Evolutionary conservation across 2,329 filamentous ascomycete genomes (phyloP).

Genomic region (Aspergillus tamarii): DNA sequence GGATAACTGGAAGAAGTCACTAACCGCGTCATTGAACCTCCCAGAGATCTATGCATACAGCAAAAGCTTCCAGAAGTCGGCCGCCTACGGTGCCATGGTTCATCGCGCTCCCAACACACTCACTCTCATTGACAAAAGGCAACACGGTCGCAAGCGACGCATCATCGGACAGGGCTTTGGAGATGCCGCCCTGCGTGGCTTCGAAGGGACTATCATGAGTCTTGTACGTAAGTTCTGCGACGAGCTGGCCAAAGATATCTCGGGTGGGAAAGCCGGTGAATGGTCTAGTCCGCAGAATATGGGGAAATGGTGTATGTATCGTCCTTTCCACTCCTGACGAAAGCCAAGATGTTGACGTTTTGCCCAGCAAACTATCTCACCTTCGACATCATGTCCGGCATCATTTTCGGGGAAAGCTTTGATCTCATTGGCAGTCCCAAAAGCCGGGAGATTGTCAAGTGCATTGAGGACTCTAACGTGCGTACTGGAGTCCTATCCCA

Average conservation of each 20-base stretch:
- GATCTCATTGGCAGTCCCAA: conserved; percentile 13
- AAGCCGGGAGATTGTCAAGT: conserved; percentile 16
- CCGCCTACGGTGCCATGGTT: conserved; percentile 53
- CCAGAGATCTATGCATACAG: conserved; percentile 51
- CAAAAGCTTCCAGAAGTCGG: conserved; percentile 53
- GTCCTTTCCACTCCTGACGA: neutral
- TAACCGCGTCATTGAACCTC: neutral
- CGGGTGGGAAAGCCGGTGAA: conserved; percentile 23
- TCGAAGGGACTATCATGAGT: conserved; percentile 18
- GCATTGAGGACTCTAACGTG: conserved; percentile 24
- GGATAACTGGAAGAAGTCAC: neutral
- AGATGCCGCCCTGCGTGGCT: conserved; percentile 27
- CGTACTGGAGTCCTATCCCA: conserved; percentile 18
- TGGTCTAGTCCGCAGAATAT: conserved; percentile 51
- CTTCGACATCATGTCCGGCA: conserved; percentile 55
- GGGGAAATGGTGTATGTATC: conserved; percentile 42
- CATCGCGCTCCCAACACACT: conserved; percentile 32
- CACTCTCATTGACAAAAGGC: conserved; percentile 23
- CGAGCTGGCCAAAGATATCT: neutral
- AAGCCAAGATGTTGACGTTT: neutral
- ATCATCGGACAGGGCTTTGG: conserved; percentile 23
- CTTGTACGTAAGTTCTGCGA: conserved; percentile 18
- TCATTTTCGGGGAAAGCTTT: conserved; percentile 23
- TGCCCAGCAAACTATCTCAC: conserved; percentile 40
- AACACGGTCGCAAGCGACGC: conserved; percentile 23